Percentiles rank a stretch among this genome's conserved stretches.
These are phyloP conservation scores for Schrenkiella parvula DNA, from an alignment of 345 rosid species.

Conservation along the genomic window DNA sequence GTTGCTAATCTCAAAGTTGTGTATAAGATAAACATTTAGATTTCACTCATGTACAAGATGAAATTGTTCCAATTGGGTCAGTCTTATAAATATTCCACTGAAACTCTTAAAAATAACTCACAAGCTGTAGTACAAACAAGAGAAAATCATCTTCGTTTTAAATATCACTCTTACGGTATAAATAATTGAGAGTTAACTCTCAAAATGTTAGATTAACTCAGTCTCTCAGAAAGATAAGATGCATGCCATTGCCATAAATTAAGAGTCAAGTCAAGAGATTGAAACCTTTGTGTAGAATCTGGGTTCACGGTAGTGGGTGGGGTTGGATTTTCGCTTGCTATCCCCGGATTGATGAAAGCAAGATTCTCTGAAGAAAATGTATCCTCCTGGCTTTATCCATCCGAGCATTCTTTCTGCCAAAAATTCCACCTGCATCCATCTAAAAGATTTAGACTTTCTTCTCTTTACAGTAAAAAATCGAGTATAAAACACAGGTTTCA, in stretches of 20 bases:
- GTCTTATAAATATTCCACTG: not conserved
- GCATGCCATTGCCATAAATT: not conserved
- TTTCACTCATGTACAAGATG: not conserved
- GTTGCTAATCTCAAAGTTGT: not conserved
- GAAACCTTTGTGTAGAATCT: slow-evolving; percentile 84
- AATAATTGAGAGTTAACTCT: not conserved
- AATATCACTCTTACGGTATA: not conserved
- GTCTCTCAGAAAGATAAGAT: not conserved
- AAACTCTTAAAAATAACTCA: not conserved
- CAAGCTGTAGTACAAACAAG: not conserved
- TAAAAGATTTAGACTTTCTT: slow-evolving; percentile 3
- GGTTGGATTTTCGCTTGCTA: slow-evolving; percentile 65
- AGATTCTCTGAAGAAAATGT: slow-evolving; percentile 89
- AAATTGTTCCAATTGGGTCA: not conserved
- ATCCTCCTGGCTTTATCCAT: slow-evolving; percentile 89
- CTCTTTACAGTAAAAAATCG: not conserved
- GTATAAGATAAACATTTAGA: not conserved
- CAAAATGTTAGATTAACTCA: no score
- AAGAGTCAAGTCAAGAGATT: not conserved
- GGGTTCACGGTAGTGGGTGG: slow-evolving; percentile 97
- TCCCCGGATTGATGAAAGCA: slow-evolving; percentile 99
- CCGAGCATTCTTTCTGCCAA: slow-evolving; percentile 68
- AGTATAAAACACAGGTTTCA: not conserved
- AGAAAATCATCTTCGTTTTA: not conserved
- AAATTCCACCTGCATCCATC: slow-evolving; percentile 53